Base-by-base conservation (phyloP, 1,284 basidiomycete species). In the Fomitopsis pinicola region DNA sequence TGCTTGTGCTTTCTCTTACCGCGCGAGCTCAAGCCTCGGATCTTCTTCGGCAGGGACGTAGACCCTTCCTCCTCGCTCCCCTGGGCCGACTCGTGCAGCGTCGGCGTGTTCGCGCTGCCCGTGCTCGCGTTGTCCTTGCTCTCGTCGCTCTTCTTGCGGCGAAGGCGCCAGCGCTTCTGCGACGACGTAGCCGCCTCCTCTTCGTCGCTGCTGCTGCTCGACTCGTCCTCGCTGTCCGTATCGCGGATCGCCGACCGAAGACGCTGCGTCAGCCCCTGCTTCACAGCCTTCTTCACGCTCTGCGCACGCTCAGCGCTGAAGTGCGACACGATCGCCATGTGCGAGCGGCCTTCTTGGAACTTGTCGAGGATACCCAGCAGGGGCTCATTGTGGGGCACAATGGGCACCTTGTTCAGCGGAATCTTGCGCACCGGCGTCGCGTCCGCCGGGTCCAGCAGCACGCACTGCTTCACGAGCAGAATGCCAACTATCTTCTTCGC, bases 341-440 rank as follows among this genome's bases (percentile, higher is more conserved):
- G 94, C 46, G 89, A 92, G 44, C 92, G 83, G 10, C 94, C 94
- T 71, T 95, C 93, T 73, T 96, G 94, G 75, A 97, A 97, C 63
- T 83, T 89, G 72, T 96, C 94, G 58, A 97, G 82, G 65, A 96
- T 92, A 44, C 92, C 89, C 22, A 96, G 83, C 5, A 97, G 79
- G 22, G 93, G 85, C 73, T 95, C 92, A 67, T 96, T 92, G 60
- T 86, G 88, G 1, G 94, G 90, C 1, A 96, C 91, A 50, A 90
- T 89, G 0, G 90, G 91, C 3, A 96, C 87, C 66, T 90, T 92
- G 75, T 95, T 95, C 55, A 95, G 78, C 1, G 89, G 90, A 53
- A 95, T 85, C 62, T 85, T 86, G 63, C 89, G 86, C 38, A 95
- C 76, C 0, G 92, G 92, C 9, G 86, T 83, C 0, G 90, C 89